Conservation (phyloP, 2,329 filamentous ascomycete species). For the Chrysoporthe puriensis region DNA sequence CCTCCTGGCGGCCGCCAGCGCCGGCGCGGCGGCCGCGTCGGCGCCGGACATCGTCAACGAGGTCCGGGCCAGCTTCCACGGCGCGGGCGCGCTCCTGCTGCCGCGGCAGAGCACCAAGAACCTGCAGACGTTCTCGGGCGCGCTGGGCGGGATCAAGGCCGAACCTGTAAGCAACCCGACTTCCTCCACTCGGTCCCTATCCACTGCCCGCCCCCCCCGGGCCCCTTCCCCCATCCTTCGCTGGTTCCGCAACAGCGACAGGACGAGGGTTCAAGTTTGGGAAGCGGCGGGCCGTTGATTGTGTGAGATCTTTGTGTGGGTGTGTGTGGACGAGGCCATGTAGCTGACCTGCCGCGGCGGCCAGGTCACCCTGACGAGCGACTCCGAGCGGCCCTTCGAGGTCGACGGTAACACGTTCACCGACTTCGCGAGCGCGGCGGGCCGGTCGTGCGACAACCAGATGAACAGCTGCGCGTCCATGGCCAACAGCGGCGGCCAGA, state of each 20-base stretch:
- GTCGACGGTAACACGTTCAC: slow-evolving; percentile 51
- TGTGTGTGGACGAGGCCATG: too few species aligned
- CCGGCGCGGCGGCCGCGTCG: slow-evolving; percentile 18
- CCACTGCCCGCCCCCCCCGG: too few species aligned
- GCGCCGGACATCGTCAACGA: slow-evolving; percentile 38
- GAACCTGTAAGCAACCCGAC: slow-evolving; percentile 37
- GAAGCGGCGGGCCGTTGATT: too few species aligned
- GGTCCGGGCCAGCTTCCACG: slow-evolving; percentile 41
- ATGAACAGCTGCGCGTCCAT: slow-evolving; percentile 50
- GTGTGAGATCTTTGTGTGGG: too few species aligned
- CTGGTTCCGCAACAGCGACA: too few species aligned
- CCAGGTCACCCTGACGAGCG: slow-evolving; percentile 46
- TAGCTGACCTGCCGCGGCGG: not conserved
- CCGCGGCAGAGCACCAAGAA: slow-evolving; percentile 39
- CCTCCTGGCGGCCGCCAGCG: slow-evolving; percentile 12
- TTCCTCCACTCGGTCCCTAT: too few species aligned
- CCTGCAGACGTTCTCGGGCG: slow-evolving; percentile 47
- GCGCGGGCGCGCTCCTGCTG: slow-evolving; percentile 40
- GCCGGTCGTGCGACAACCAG: slow-evolving; percentile 53
- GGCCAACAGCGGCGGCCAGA: slow-evolving; percentile 43
- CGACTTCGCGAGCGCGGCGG: slow-evolving; percentile 47
- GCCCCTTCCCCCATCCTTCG: too few species aligned
- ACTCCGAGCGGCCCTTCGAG: slow-evolving; percentile 46
- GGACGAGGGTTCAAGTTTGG: too few species aligned
- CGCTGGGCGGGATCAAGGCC: slow-evolving; percentile 44